Evolutionary conservation across 331 rosid species (phyloP).

Genomic region (Malus hybrid): DNA sequence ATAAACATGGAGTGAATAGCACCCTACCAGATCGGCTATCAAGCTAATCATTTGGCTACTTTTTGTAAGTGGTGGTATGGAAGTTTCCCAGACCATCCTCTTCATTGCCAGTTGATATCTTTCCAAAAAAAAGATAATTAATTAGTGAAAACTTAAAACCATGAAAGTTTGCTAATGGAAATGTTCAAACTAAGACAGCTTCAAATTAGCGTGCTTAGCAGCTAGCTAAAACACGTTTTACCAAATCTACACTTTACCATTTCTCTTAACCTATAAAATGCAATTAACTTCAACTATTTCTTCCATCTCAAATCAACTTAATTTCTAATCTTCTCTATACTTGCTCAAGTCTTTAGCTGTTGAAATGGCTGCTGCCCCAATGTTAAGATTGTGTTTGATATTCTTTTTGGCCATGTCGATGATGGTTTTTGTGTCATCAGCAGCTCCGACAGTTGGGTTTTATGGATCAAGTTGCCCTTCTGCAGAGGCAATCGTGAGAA

Average conservation of each 20-base stretch:
- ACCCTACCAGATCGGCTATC: no score
- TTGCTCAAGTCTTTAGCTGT: background rate
- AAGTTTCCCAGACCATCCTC: slow-evolving; percentile 5
- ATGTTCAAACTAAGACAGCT: slow-evolving; percentile 12
- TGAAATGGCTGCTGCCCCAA: background rate
- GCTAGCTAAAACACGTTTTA: background rate
- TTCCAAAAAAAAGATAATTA: background rate
- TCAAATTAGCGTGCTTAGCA: background rate
- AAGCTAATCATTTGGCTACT: background rate
- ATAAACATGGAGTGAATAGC: background rate
- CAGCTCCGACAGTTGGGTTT: slow-evolving; percentile 9
- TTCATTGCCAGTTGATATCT: slow-evolving; percentile 11
- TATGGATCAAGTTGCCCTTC: slow-evolving; percentile 17
- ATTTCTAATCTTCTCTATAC: background rate
- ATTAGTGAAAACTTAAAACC: background rate
- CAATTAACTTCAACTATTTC: background rate
- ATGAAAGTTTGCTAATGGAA: background rate
- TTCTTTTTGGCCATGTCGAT: background rate
- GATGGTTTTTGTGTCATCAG: slow-evolving; percentile 2
- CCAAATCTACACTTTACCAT: background rate
- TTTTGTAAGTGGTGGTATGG: background rate
- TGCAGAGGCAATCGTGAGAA: slow-evolving; percentile 22
- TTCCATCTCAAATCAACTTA: background rate
- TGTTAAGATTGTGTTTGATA: background rate
- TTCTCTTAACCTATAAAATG: background rate